phyloP scores from a whole-genome alignment of 805 yeast genomes.

The Nakazawaea ambrosiae region DNA sequence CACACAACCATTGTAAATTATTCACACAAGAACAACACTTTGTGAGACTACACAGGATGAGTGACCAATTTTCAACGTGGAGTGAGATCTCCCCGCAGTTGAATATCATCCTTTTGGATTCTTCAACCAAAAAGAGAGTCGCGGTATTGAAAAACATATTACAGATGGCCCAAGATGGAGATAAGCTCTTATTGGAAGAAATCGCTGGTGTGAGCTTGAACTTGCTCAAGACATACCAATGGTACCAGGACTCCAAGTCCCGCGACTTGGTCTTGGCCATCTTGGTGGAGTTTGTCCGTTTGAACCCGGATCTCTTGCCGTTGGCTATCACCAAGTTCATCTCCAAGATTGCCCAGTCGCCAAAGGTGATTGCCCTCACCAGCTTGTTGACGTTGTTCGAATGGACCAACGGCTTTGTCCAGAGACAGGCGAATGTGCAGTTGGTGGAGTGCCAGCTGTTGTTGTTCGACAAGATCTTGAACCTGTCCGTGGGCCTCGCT shows the following conservation, averaged over 20 bases:
- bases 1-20: no score
- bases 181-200: constrained; percentile 6
- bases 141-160: background rate
- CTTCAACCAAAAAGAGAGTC: constrained; percentile 4
- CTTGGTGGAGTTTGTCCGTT: constrained; percentile 28
- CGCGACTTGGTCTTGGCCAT: constrained; percentile 33
- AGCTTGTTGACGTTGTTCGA: constrained; percentile 51
- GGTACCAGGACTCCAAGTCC: constrained; percentile 45
- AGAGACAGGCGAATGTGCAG: constrained; percentile 14
- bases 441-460: constrained; percentile 26
- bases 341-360: constrained; percentile 21
- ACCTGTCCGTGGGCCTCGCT: constrained; percentile 21
- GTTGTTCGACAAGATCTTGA: constrained; percentile 34
- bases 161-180: background rate
- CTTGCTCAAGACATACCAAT: constrained; percentile 40
- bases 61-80: no score
- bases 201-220: constrained; percentile 24
- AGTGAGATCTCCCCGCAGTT: constrained; percentile 1
- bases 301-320: constrained; percentile 25
- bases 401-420: constrained; percentile 42
- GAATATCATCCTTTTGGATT: background rate
- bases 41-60: no score
- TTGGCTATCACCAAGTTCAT: constrained; percentile 35
- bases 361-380: constrained; percentile 41
- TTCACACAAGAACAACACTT: no score